Evolutionary conservation across 495 filamentous ascomycete species (phyloP).

Genomic region (Bombardia bombarda): DNA sequence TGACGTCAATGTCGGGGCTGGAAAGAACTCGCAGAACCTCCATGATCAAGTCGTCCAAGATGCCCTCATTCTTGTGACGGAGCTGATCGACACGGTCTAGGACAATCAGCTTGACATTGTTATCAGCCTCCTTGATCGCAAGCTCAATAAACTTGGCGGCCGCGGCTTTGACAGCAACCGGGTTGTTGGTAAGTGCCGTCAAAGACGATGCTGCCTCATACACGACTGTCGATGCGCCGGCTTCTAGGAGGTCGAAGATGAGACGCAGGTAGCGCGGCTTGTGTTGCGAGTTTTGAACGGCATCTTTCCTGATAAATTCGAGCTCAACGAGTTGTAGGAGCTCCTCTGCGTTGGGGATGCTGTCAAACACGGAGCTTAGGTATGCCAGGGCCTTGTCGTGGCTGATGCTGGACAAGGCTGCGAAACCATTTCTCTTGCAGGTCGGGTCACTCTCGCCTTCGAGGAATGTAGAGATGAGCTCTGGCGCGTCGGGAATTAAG

Average conservation of each 20-base stretch:
- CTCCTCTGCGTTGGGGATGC: slow-evolving; percentile 90
- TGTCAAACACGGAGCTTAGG: slow-evolving; percentile 83
- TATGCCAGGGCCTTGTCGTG: slow-evolving; percentile 90
- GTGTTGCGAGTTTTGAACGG: slow-evolving; percentile 86
- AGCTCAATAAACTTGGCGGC: slow-evolving; percentile 95
- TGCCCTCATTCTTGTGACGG: slow-evolving; percentile 82
- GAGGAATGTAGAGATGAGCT: slow-evolving; percentile 84
- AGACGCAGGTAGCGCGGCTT: slow-evolving; percentile 91
- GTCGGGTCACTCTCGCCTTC: slow-evolving; percentile 88
- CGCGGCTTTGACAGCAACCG: slow-evolving; percentile 94
- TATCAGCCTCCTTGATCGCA: slow-evolving; percentile 92
- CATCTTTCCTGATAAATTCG: slow-evolving; percentile 96
- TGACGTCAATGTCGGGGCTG: slow-evolving; percentile 93
- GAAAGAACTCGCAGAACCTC: slow-evolving; percentile 94
- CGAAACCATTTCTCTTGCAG: slow-evolving; percentile 97
- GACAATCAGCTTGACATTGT: slow-evolving; percentile 98
- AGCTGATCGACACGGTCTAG: slow-evolving; percentile 90
- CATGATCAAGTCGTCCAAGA: slow-evolving; percentile 95
- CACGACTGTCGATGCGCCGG: slow-evolving; percentile 85
- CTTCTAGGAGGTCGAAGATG: slow-evolving; percentile 95
- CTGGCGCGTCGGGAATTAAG: slow-evolving; percentile 91
- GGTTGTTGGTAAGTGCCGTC: slow-evolving; percentile 89
- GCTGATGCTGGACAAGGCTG: slow-evolving; percentile 80
- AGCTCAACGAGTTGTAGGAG: slow-evolving; percentile 87
- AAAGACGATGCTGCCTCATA: slow-evolving; percentile 99